These are phyloP conservation scores for Phylloporus rhodoxanthus DNA, from an alignment of 768 basidiomycete genomes.

Conservation along the genomic window DNA sequence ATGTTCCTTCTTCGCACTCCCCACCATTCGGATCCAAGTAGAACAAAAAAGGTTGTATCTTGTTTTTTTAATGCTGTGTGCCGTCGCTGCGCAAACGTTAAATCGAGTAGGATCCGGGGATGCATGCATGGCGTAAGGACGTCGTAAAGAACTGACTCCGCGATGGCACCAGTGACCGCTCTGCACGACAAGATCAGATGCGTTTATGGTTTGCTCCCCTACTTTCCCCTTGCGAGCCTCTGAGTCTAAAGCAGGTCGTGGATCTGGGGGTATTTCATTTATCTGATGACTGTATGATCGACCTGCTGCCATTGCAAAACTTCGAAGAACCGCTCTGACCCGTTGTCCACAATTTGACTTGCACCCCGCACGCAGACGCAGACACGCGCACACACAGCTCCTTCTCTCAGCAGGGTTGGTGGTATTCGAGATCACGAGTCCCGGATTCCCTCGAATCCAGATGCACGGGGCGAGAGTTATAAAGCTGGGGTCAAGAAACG, in stretches of 20 bases:
- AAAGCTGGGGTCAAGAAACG: constrained; percentile 12
- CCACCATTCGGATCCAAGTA: background rate
- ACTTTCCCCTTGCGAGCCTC: constrained; percentile 1
- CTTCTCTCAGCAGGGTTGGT: constrained; percentile 4
- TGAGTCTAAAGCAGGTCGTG: constrained; percentile 9
- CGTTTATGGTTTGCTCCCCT: constrained; percentile 9
- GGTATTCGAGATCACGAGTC: constrained; percentile 3
- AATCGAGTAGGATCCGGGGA: constrained; percentile 8
- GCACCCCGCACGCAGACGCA: constrained; percentile 9
- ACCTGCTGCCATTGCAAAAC: constrained; percentile 4
- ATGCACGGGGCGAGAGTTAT: constrained; percentile 14
- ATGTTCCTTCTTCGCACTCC: background rate
- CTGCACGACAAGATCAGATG: constrained; percentile 15
- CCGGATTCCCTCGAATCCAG: constrained; percentile 4
- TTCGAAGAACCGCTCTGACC: background rate
- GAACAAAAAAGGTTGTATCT: background rate
- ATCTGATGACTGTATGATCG: constrained; percentile 20
- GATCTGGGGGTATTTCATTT: constrained; percentile 14
- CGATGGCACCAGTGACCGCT: constrained; percentile 12
- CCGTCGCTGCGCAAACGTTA: background rate
- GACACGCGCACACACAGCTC: constrained; percentile 1
- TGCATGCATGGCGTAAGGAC: background rate
- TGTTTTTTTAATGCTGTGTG: background rate
- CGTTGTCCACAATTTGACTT: constrained; percentile 7
- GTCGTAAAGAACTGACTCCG: constrained; percentile 14